Base-by-base conservation (phyloP, 1,284 basidiomycete genomes). In the Moesziomyces sp. region DNA sequence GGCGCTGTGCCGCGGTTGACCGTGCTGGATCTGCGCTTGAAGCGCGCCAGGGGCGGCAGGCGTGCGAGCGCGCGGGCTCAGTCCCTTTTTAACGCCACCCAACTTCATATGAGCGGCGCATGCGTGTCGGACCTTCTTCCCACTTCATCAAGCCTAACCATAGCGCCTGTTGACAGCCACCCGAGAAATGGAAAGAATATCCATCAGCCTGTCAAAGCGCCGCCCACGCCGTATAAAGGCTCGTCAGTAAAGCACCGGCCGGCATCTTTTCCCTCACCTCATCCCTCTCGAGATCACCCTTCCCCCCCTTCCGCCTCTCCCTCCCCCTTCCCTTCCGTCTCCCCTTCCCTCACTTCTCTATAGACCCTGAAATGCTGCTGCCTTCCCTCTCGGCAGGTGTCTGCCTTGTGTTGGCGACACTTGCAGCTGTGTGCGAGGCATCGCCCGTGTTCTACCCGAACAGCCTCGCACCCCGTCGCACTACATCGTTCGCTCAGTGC, bases 381-480 rank as follows among this genome's bases (percentile, higher is more conserved):
- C 2, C 38, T 16, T 16, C 38, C 38, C 6, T 40, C 18, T 40
- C 38, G 1, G 14, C 38, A 40, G 14, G 38, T 18, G 18, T 40
- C 46, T 54, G 53, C 33, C 21, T 60, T 30, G 42, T 19, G 19
- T 3, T 66, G 13, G 43, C 14, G n/a, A 42, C 48, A 6, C 24
- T 66, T 40, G n/a, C 52, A 5, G 43, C 19, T 9, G 8, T 19
- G 18, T 43, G 19, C 18, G 30, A 14, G 24, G 54, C 46, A 6
- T 24, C 46, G 8, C 59, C 55, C n/a, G 19, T 42, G 23, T 5
- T 23, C 14, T 35, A 51, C 6, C 13, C 30, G 30, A 18, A 16
- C 5, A 40, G 4, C 13, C 38, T 18, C 14, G 16, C 1, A 3
- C 16, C 14, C 3, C 38, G 38, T 40, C 14, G 14, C 13, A 18